phyloP scores from a whole-genome alignment of 179 eudicot genomes.

The Beta macrorhiza region DNA sequence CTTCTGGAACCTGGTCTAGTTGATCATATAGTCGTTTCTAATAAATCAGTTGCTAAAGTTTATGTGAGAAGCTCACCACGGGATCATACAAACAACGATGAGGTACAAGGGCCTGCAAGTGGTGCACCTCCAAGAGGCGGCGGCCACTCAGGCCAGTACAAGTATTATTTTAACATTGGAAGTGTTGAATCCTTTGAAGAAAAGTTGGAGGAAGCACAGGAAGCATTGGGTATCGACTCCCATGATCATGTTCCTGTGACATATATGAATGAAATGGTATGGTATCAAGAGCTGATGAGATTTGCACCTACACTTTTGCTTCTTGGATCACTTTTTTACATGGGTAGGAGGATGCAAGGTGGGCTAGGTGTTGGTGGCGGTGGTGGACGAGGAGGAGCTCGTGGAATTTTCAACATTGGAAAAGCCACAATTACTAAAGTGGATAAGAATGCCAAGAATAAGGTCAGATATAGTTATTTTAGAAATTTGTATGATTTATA shows the following conservation, averaged over 20 bases:
- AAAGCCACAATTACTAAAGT: constrained; percentile 67
- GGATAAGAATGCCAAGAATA: constrained; percentile 75
- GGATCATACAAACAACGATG: constrained; percentile 36
- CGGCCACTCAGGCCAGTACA: constrained; percentile 47
- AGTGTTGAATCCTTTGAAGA: constrained; percentile 77
- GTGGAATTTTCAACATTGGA: constrained; percentile 78
- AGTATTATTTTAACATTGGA: constrained; percentile 66
- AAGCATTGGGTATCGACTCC: constrained; percentile 63
- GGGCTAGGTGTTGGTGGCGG: constrained; percentile 66
- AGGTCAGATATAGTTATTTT: constrained; percentile 40
- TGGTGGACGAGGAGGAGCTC: constrained; percentile 49
- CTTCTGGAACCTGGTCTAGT: constrained; percentile 86
- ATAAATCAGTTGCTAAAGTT: constrained; percentile 82
- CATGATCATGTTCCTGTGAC: constrained; percentile 70
- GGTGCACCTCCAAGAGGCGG: constrained; percentile 31
- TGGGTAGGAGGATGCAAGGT: constrained; percentile 65
- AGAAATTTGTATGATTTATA: neutral
- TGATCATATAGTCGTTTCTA: constrained; percentile 68
- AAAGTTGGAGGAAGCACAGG: constrained; percentile 76
- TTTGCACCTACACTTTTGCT: constrained; percentile 58
- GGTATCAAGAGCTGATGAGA: constrained; percentile 57
- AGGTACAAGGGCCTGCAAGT: constrained; percentile 38
- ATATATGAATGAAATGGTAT: constrained; percentile 51
- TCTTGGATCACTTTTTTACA: constrained; percentile 49
- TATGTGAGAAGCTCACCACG: constrained; percentile 60